Percentiles rank a stretch among this genome's conserved stretches.
phyloP scores from a whole-genome alignment of 1,284 basidiomycete genomes.

The Rhodotorula sp. region DNA sequence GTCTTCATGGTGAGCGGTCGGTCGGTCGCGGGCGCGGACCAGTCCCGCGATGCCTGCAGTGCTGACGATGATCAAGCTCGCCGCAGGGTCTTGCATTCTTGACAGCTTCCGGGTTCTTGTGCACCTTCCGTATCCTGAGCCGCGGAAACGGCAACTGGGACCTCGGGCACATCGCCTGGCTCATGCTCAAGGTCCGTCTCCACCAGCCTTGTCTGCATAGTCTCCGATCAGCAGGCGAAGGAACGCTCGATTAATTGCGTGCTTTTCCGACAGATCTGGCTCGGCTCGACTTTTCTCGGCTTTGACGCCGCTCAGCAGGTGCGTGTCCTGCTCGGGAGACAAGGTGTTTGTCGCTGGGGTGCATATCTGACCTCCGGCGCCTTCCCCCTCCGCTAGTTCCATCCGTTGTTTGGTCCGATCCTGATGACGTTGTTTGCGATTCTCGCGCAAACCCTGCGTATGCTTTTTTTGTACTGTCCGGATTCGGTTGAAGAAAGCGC shows the following conservation, averaged over 20 bases:
- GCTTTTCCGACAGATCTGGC: background rate
- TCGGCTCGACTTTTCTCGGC: slow-evolving; percentile 37
- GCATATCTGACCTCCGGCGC: no score
- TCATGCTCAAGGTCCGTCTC: slow-evolving; percentile 39
- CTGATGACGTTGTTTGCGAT: slow-evolving; percentile 38
- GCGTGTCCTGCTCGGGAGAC: no score
- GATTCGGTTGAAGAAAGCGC: background rate
- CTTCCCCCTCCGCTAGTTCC: slow-evolving; percentile 23
- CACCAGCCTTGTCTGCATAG: no score
- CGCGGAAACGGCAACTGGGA: slow-evolving; percentile 23
- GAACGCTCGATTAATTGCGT: background rate
- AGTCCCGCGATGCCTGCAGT: no score
- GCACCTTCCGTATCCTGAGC: slow-evolving; percentile 37
- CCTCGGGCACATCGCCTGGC: slow-evolving; percentile 37
- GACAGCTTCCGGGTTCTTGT: slow-evolving; percentile 41
- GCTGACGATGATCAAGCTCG: slow-evolving; percentile 13
- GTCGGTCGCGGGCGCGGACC: background rate
- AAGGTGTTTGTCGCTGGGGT: no score
- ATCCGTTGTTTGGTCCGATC: slow-evolving; percentile 33
- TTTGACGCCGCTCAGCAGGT: slow-evolving; percentile 41
- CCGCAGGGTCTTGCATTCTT: slow-evolving; percentile 31
- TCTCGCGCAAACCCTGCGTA: slow-evolving; percentile 29
- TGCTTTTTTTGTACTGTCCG: background rate
- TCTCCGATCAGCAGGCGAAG: no score
- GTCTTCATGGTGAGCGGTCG: slow-evolving; percentile 7